Evolutionary conservation across 805 yeast genomes (phyloP), one percentile per base, ranked within the genome.

Genomic region (Metschnikowia corniflorae): DNA sequence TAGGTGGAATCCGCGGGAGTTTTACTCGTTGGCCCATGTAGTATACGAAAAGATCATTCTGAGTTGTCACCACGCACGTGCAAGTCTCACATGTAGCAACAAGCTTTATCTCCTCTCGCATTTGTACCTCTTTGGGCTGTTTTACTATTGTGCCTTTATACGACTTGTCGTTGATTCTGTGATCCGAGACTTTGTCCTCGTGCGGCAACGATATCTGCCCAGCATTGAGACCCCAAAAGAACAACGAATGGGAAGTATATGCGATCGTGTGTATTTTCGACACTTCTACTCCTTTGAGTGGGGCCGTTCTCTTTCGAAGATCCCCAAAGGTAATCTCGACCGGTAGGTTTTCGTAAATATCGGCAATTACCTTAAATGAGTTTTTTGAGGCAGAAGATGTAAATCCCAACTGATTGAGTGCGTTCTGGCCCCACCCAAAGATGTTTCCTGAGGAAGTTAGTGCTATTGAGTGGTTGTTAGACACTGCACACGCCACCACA

Each of bases 341-440:
- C 0, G 84, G 83, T 0, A 45, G 26, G 14, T 56, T 42, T 30
- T 58, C 65, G 40, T 58, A 68, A 5, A 46, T 38, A 17, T 65
- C 70, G 7, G 49, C 31, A 17, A 48, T 51, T 5, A 50, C 56
- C 17, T 49, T 41, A 10, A 44, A 38, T 6, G 50, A 31, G 18
- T 46, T 35, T 16, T 47, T 39, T n/a, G 47, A 21, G 7, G 37
- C 32, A 6, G 49, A 29, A 2, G 50, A 25, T 6, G 60, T 47
- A 23, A 49, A 51, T 0, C 95, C 95, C 16, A 86, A 57, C 53
- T 85, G 94, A n/a, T 73, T 73, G 54, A 58, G 71, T 13, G 70
- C 65, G 50, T 86, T 86, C 42, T 77, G 68, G 0, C 97, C 97
- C 95, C 96, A 89, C 0, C 88, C 60, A 43, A 68, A 82, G 2